Base-by-base conservation (phyloP, 176 grass and related monocot species). In the Aegilops bicornis region DNA sequence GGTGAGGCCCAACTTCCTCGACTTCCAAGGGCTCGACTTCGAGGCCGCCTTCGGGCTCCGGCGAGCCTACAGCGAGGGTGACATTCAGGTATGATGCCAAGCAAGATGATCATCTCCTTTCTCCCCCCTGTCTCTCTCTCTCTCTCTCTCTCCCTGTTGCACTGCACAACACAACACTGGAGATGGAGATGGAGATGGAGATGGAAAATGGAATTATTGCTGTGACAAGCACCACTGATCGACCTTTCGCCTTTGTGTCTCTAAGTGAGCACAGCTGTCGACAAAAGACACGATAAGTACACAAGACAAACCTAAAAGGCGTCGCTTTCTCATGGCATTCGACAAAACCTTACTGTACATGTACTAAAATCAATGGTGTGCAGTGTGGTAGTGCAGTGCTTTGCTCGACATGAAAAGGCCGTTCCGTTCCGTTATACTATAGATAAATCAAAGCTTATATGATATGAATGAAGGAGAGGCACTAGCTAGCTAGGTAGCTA, bases 41-140 rank as follows among this genome's bases (percentile, higher is more conserved):
- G 97, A 93, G 81, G 83, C 83, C 48, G 94, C 89, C 25, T 97
- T 93, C 75, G 94, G 94, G 42, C 45, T 99, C 77, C 88, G 97
- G 83, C 92, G 97, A 78, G 92, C 97, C 43, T 99, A 89, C 45
- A 99, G 97, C 27, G 97, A 99, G 79, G 94, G 97, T 61, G 97
- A 99, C 85, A 99, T 99, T 83, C 87, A 99, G 97, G 97, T 99
- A 76, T 76, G 43, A 48, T 31, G 3, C 31, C 3, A n/a, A 42
- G 16, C 15, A 42, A 29, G 82, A 88, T 83, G 66, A 86, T 36
- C 32, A 1, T 15, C 61, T 80, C 69, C 10, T 79, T 83, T 35
- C n/a, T n/a, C n/a, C n/a, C n/a, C n/a, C n/a, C n/a, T n/a, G n/a
- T n/a, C n/a, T n/a, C n/a, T n/a, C n/a, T n/a, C n/a, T n/a, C n/a